Percentiles rank a stretch among this genome's conserved stretches.
These are phyloP conservation scores for Chondrus crispus DNA, from an alignment of 23 red algal species.

Conservation along the genomic window DNA sequence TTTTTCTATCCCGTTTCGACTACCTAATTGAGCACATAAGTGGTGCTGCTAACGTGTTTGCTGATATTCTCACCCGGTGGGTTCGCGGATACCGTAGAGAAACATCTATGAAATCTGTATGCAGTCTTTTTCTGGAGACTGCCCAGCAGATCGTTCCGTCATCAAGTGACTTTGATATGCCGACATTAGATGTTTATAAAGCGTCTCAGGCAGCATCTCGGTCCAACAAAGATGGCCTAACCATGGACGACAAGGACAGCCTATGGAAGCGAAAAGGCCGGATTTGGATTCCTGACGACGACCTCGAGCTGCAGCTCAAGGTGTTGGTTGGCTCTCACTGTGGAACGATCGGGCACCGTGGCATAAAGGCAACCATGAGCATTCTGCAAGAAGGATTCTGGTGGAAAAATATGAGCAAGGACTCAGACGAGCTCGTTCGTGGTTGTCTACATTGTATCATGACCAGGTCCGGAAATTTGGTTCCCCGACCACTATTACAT, in stretches of 20 bases:
- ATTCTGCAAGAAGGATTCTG: not conserved
- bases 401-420: not conserved
- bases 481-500: not conserved
- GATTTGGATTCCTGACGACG: not conserved
- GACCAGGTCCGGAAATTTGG: not conserved
- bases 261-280: not conserved
- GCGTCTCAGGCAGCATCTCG: no score
- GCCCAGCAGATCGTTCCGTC: not conserved
- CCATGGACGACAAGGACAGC: no score
- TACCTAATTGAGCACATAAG: slow-evolving; percentile 4
- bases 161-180: no score
- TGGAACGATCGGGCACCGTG: slow-evolving; percentile 14
- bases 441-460: not conserved
- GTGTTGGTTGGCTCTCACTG: not conserved
- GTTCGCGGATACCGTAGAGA: not conserved
- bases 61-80: slow-evolving; percentile 16
- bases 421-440: not conserved
- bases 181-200: no score
- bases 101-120: not conserved
- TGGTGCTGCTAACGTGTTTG: not conserved
- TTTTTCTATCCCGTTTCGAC: not conserved
- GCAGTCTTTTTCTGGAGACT: not conserved
- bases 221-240: no score
- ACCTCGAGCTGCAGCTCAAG: not conserved
- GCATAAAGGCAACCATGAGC: slow-evolving; percentile 1